A percentile compares a stretch with the other conserved stretches of the same genome.
phyloP scores from a whole-genome alignment of 2,329 filamentous ascomycete species.

The Hysterium pulicare region DNA sequence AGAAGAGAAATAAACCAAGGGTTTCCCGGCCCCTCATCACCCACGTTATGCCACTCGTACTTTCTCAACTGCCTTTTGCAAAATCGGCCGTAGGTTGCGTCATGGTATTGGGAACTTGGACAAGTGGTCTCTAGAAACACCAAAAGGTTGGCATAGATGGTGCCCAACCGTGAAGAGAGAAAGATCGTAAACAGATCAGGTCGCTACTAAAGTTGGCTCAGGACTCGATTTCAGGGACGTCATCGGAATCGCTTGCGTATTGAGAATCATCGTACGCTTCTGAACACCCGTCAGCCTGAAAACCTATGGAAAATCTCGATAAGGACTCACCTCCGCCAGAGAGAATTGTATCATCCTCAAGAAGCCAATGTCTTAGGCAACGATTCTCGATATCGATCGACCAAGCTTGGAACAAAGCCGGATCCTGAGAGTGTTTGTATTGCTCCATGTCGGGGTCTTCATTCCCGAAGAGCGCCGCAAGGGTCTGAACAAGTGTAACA shows the following conservation, averaged over 20 bases:
- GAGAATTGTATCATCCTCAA: constrained; percentile 26
- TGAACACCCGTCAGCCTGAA: constrained; percentile 7
- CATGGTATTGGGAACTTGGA: too few relatives aligned
- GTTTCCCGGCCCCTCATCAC: too few relatives aligned
- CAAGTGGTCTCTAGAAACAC: too few relatives aligned
- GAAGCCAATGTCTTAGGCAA: constrained; percentile 21
- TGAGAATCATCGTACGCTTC: constrained; percentile 35
- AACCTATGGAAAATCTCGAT: neutral
- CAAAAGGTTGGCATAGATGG: too few relatives aligned
- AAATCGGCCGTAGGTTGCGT: too few relatives aligned
- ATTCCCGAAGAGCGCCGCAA: constrained; percentile 17
- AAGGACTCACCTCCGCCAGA: constrained; percentile 20
- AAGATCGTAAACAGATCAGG: too few relatives aligned
- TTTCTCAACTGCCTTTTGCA: too few relatives aligned
- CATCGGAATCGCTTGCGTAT: constrained; percentile 33
- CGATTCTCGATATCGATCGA: constrained; percentile 21
- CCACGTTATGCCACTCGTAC: too few relatives aligned
- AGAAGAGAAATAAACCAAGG: too few relatives aligned
- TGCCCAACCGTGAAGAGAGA: too few relatives aligned
- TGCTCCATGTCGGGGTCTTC: constrained; percentile 18
- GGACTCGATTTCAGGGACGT: neutral
- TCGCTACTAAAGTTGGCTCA: too few relatives aligned
- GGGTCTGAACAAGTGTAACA: constrained; percentile 15
- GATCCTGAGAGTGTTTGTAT: constrained; percentile 21
- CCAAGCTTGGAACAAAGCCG: constrained; percentile 20